A percentile compares a stretch with the other conserved stretches of the same genome.
phyloP scores from a whole-genome alignment of 495 filamentous ascomycete species.

The Hypoxylon rickii region DNA sequence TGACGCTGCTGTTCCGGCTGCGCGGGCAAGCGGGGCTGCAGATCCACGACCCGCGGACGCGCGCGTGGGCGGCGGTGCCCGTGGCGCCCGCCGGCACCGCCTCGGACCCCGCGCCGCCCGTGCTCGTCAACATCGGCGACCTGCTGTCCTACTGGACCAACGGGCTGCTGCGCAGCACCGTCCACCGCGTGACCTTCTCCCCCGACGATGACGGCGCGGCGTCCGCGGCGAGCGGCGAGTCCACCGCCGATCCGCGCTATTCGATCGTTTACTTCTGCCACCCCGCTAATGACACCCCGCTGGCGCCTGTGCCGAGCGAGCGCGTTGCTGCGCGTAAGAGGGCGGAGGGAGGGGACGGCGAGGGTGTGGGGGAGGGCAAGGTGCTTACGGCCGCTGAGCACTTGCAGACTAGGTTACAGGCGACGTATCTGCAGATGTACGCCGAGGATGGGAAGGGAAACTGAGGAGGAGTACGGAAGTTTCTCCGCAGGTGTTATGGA shows the following conservation, averaged over 20 bases:
- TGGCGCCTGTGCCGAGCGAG: conserved; percentile 77
- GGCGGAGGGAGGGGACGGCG: conserved; percentile 13
- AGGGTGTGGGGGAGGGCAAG: conserved; percentile 39
- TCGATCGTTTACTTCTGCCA: conserved; percentile 93
- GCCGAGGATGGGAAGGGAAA: conserved; percentile 37
- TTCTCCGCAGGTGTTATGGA: not conserved
- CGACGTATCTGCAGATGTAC: conserved; percentile 67
- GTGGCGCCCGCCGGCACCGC: conserved; percentile 59
- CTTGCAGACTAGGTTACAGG: conserved; percentile 71
- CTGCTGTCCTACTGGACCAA: conserved; percentile 90
- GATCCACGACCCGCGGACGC: conserved; percentile 73
- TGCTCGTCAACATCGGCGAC: conserved; percentile 93
- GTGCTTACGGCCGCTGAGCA: conserved; percentile 84
- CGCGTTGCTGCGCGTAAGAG: conserved; percentile 41
- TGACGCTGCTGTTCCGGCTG: conserved; percentile 87
- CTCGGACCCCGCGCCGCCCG: conserved; percentile 66
- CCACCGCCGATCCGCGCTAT: conserved; percentile 61
- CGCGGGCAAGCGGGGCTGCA: conserved; percentile 85
- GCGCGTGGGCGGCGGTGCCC: conserved; percentile 67
- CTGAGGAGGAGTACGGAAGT: not conserved
- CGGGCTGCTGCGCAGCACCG: conserved; percentile 79
- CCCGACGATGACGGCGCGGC: conserved; percentile 15
- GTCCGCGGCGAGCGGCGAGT: conserved; percentile 59
- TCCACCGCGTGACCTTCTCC: conserved; percentile 88
- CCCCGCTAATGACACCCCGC: conserved; percentile 69